A percentile compares a stretch with the other conserved stretches of the same genome.
phyloP scores from a whole-genome alignment of 352 stramenopile genomes.

The Phytophthora fragariae region DNA sequence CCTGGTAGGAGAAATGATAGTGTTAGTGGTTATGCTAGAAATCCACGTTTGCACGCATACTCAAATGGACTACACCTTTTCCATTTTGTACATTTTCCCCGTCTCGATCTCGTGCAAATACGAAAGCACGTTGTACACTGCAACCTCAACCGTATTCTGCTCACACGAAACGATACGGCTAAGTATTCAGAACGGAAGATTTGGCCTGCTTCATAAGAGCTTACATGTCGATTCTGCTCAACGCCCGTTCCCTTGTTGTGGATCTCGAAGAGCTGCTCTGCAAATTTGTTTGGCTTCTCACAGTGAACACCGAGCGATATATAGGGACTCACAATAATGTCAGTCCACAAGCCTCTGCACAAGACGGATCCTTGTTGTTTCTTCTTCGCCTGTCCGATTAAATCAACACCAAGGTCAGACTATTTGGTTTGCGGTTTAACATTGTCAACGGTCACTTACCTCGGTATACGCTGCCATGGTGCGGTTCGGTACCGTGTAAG shows the following conservation, averaged over 20 bases:
- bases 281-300: conserved; percentile 74
- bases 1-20: conserved; percentile 27
- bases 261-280: conserved; percentile 92
- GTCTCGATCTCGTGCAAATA: conserved; percentile 93
- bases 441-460: conserved; percentile 30
- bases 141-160: conserved; percentile 92
- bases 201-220: conserved; percentile 6
- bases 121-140: conserved; percentile 93
- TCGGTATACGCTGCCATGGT: conserved; percentile 92
- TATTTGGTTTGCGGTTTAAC: not conserved
- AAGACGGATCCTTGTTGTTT: conserved; percentile 80
- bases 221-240: conserved; percentile 94
- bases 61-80: conserved; percentile 51
- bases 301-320: conserved; percentile 91
- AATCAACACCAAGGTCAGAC: not conserved
- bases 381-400: conserved; percentile 56
- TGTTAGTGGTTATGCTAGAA: not conserved
- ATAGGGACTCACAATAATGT: conserved; percentile 93
- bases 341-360: conserved; percentile 90
- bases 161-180: not conserved
- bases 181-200: not conserved
- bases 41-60: not conserved
- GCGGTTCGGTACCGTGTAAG: conserved; percentile 91
- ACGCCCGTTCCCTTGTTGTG: conserved; percentile 94
- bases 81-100: conserved; percentile 87